Evolutionary conservation across 495 filamentous ascomycete species (phyloP), one percentile per base, ranked within the genome.

Genomic region (Apodospora peruviana): DNA sequence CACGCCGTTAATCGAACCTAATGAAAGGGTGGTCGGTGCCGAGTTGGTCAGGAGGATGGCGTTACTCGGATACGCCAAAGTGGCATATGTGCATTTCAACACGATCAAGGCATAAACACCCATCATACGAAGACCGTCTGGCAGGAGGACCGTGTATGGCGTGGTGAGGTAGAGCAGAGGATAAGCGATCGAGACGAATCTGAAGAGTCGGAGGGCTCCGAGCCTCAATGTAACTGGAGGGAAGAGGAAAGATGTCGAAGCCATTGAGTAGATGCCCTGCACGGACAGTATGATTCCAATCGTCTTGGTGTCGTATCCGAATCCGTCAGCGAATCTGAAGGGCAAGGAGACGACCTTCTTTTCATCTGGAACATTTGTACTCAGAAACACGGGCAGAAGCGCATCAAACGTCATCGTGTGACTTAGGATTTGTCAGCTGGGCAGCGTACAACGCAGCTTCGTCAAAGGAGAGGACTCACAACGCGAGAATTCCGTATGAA

Each of bases 371-470:
- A 70, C 62, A 17, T 81, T 79, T 19, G 86, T 91, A 60, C 88
- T 94, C 47, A 98, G 78, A 51, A 97, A 87, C 3, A 96, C 87
- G 0, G 93, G 94, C 54, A 97, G 82, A 25, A 97, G 73, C 61
- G 95, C 86, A 71, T 98, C 93, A 56, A 95, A 95, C 0, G 88
- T 90, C 61, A 98, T 95, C 43, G 90, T 96, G 68, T 76, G 71
- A 66, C 76, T 80, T 43, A 2, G 50, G 57, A 52, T 60, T 19
- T 27, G 57, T 62, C 5, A 61, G 46, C 21, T n/a, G 2, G 3
- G 29, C 34, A 10, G 24, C 9, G 8, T 12, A 23, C 14, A 16
- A 24, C 8, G 40, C 45, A 14, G 50, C 36, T 23, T 14, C 23
- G n/a, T 12, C n/a, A 14, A 18, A n/a, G 11, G 18, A 10, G 20